Evolutionary conservation across 176 grass and related monocot genomes (phyloP).

Genomic region (Avena insularis): DNA sequence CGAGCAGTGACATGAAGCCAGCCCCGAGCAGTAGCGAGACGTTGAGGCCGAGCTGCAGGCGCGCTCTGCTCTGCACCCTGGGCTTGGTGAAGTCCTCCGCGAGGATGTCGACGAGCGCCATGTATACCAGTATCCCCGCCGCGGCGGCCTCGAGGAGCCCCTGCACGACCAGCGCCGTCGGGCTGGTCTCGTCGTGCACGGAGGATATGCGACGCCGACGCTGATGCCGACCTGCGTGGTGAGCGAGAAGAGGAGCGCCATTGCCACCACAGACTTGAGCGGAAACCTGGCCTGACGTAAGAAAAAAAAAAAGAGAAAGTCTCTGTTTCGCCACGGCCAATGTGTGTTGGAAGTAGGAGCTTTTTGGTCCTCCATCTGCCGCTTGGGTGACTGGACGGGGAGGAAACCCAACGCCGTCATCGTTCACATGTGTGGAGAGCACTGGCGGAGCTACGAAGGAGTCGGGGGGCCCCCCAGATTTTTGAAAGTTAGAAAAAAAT

Average conservation of each 20-base stretch:
- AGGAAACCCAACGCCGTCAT: no score
- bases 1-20: conserved; percentile 74
- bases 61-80: conserved; percentile 56
- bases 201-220: conserved; percentile 71
- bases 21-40: conserved; percentile 57
- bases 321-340: no score
- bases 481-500: no score
- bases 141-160: conserved; percentile 58
- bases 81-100: conserved; percentile 64
- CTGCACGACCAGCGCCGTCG: conserved; percentile 61
- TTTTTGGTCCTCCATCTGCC: no score
- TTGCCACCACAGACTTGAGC: conserved; percentile 37
- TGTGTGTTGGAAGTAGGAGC: no score
- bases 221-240: conserved; percentile 64
- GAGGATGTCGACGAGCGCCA: conserved; percentile 71
- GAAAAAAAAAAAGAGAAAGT: no score
- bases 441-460: no score
- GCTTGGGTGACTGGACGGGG: no score
- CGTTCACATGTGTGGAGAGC: no score
- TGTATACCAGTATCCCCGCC: conserved; percentile 79
- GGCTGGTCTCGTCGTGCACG: conserved; percentile 70
- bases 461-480: no score
- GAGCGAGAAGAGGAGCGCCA: conserved; percentile 69
- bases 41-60: conserved; percentile 53
- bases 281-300: conserved; percentile 56